These are phyloP conservation scores for Melampsora larici-populina DNA, from an alignment of 1,284 basidiomycete genomes.

Conservation along the genomic window DNA sequence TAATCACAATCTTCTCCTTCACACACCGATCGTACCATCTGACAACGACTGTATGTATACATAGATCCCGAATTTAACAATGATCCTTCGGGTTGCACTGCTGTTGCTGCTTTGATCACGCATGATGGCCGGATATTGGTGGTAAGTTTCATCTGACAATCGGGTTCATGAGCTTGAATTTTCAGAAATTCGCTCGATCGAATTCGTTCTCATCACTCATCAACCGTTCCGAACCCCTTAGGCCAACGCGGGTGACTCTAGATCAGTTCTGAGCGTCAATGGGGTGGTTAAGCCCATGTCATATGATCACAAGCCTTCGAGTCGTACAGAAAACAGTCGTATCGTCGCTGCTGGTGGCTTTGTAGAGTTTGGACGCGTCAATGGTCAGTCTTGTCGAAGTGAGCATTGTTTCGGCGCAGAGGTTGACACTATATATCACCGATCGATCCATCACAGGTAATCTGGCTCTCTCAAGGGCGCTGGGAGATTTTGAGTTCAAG, in stretches of 20 bases:
- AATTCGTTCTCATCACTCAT: not conserved
- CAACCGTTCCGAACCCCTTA: slow-evolving; percentile 52
- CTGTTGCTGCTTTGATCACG: slow-evolving; percentile 81
- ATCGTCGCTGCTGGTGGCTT: slow-evolving; percentile 93
- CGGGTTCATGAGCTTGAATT: not conserved
- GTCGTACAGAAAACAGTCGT: slow-evolving; percentile 75
- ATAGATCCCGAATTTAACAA: slow-evolving; percentile 78
- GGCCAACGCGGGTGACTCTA: slow-evolving; percentile 98
- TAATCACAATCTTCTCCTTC: not conserved
- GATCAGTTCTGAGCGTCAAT: slow-evolving; percentile 80
- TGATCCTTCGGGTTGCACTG: slow-evolving; percentile 95
- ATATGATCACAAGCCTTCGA: slow-evolving; percentile 92
- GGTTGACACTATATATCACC: not conserved
- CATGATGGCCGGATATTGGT: slow-evolving; percentile 65
- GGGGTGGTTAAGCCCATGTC: slow-evolving; percentile 85
- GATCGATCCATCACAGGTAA: slow-evolving; percentile 65
- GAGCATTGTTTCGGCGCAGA: not conserved
- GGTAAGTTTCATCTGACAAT: slow-evolving; percentile 16
- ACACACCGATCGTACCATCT: not conserved
- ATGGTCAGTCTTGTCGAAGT: slow-evolving; percentile 63
- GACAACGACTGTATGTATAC: not conserved
- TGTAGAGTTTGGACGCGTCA: slow-evolving; percentile 94
- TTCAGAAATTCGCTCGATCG: not conserved
- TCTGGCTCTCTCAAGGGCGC: slow-evolving; percentile 86
- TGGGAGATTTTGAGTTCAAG: slow-evolving; percentile 99